Base-by-base conservation (phyloP, 2,329 filamentous ascomycete species). In the Cordyceps militaris region DNA sequence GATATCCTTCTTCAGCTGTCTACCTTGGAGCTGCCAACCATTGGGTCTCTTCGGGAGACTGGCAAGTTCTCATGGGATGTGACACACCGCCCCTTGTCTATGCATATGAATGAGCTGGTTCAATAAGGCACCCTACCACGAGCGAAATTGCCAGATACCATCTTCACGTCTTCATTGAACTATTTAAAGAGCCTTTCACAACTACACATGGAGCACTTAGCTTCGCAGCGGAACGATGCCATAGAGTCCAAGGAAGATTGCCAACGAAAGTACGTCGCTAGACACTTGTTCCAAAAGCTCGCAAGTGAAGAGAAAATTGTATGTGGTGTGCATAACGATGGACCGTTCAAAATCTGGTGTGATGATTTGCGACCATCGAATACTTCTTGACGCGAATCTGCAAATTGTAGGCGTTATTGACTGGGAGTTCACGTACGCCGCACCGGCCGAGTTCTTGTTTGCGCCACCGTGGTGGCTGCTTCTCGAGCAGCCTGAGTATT, bases 1-100 rank as follows among this genome's bases (percentile, higher is more conserved):
- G 19, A 49, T 24, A 60, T 56, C 28, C 34, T 60, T 28, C 43
- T 60, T 0, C 46, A 60, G 8, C n/a, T 38, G 2, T 51, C 48
- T 16, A 10, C 1, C 4, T n/a, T 51, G n/a, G 48, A 51, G 30
- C 32, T 26, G 24, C 48, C 48, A 10, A 2, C 26, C 2, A 51
- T 51, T 16, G 48, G 48, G 16, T 13, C 48, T 23, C 40, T 42
- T 8, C 7, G 16, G 26, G 19, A 52, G 21, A 40, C 19, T 2
- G 23, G 7, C 3, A 11, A 52, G 16, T 26, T 1, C 4, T 5
- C 9, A 14, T 42, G 49, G 49, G 30, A 24, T n/a, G 48, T 26
- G 19, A 51, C 19, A 10, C n/a, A 28, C 7, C 48, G 48, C 3
- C 48, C 30, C 3, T 16, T 51, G 21, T 51, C 48, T 16, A 36